Base-by-base conservation (phyloP, 306 rosid genomes). In the Alnus rubra region DNA sequence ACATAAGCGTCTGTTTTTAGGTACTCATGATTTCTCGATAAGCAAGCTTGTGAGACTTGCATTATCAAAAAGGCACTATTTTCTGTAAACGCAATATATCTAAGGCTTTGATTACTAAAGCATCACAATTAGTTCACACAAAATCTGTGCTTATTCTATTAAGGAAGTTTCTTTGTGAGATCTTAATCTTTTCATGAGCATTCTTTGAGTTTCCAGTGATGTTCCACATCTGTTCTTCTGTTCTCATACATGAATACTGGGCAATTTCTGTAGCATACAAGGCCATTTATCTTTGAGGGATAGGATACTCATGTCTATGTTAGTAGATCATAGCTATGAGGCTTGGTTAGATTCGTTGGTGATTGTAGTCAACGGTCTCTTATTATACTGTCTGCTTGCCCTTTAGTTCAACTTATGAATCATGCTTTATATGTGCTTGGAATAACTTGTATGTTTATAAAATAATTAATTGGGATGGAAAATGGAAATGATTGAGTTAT, bases 401-500 rank as follows among this genome's bases (percentile, higher is more conserved):
- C 31, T 67, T 39, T 1, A 8, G 71, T 65, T 65, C 18, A 7
- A 37, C 16, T 39, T 65, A 30, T 65, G 14, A 16, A 65, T 65
- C 15, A 65, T 65, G 19, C 71, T 65, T 37, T 67, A 1, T 67
- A 14, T 67, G 72, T 42, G 45, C 42, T 39, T 44, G 51, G 33
- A 16, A 39, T 67, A 67, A 39, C 31, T 3, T 67, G 33, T 9
- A 67, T 67, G 51, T 9, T 39, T 67, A 15, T 42, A 39, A 67
- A 67, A 42, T 39, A 67, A 9, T 42, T 67, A 39, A 67, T n/a
- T 50, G 33, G 23, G 31, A 5, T 56, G 2, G 23, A 28, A 6
- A 45, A 75, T n/a, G 9, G 74, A 23, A 51, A 30, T 58, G n/a
- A 45, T 72, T 50, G 76, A 62, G 65, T 60, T 28, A 18, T 72